Base-by-base conservation (phyloP, 306 rosid genomes). In the Leucaena leucocephala region DNA sequence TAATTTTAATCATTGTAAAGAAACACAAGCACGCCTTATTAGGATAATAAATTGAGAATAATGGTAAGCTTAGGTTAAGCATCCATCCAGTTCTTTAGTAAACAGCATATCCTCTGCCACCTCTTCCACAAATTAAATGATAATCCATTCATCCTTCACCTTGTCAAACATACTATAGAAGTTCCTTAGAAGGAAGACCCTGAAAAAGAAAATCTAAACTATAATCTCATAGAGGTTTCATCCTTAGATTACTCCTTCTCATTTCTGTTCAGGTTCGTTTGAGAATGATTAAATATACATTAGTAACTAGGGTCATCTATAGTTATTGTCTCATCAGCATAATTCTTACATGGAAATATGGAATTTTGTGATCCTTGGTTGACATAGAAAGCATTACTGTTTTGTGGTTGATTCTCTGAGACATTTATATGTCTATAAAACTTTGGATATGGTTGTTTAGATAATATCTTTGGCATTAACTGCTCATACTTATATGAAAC, bases 1-100 rank as follows among this genome's bases (percentile, higher is more conserved):
- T 55, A 58, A 46, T 50, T 9, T 71, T 58, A 7, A 57, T 72
- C 55, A 39, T 55, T 72, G 38, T 38, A 54, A 48, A 34, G 50
- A 43, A 57, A 58, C 15, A 42, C 17, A 50, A 40, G 52, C 63
- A 22, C 22, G 7, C 55, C 39, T 81, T 33, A 19, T 80, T 62
- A 38, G 65, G 77, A 80, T 67, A 65, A 72, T 72, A 71, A 70
- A 35, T 75, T 42, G 36, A 71, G 61, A 49, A 57, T 39, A 72
- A 75, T 16, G 6, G 35, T 5, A 64, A 62, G 36, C 69, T 72
- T 59, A 52, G 70, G 69, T 42, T 62, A 52, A 57, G 49, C 49
- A 46, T 84, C 75, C 48, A 35, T 49, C 72, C 33, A 68, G 49
- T 75, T 55, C 38, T 17, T 55, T 57, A 59, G 33, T 58, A 59